Evolutionary conservation across 768 basidiomycete genomes (phyloP), one percentile per base, ranked within the genome.

Genomic region (Gymnopilus dilepis): DNA sequence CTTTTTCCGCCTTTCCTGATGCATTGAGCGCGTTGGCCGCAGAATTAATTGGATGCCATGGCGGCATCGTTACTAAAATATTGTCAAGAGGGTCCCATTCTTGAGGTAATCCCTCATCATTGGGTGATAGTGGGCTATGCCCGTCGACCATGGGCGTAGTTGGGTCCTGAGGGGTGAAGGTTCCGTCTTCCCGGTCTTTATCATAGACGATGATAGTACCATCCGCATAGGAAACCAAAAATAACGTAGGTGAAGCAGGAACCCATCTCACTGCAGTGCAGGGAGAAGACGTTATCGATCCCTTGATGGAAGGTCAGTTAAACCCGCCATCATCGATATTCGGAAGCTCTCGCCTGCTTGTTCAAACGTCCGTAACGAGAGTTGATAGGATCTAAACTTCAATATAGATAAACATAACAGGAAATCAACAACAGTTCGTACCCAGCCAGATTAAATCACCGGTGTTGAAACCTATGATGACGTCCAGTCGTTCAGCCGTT

Each of bases 391-490:
- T 95, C 93, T 94, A 62, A 42, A 37, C 17, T 31, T 8, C 30
- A 43, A 22, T 34, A 60, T 37, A 56, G 28, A 31, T 51, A 43
- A 28, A 60, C 60, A 9, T 40, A 22, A 37, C 38, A 54, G 60
- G 37, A 45, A 28, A 57, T 7, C 60, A 22, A 47, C 33, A 43
- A 26, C 52, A 15, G 21, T 42, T 73, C 83, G 65, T 64, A 92
- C 96, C 96, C 58, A 99, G 81, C 97, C 97, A 99, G 51, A 99
- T 77, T 37, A 99, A 79, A 77, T 99, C 97, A n/a, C 97, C 97
- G 0, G 95, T 92, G 63, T 80, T 84, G 72, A 97, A 98, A 5
- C 97, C 97, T 68, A 98, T 90, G 60, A 98, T 84, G 6, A 97
- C 81, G 68, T 98, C 96, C 33, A 98, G 76, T 43, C 87, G 86